Evolutionary conservation across 2,329 filamentous ascomycete species (phyloP).

Genomic region (Aspergillus melleus): DNA sequence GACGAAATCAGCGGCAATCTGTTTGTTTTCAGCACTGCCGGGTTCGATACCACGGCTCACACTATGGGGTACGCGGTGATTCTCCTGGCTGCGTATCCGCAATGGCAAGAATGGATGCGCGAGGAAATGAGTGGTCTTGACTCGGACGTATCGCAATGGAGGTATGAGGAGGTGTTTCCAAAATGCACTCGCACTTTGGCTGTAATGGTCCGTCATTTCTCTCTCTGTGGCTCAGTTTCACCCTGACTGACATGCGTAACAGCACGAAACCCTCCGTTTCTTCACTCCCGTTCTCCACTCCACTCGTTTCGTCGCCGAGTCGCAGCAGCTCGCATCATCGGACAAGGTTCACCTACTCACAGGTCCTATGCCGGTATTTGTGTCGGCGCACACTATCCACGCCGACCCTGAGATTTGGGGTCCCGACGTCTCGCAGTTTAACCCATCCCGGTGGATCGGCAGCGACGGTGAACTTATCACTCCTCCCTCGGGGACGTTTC

Average conservation of each 20-base stretch:
- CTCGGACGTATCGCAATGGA: constrained; percentile 25
- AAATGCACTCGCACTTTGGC: constrained; percentile 46
- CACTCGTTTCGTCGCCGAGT: constrained; percentile 29
- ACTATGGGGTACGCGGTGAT: constrained; percentile 52
- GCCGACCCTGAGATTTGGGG: constrained; percentile 3
- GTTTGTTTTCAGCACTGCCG: constrained; percentile 49
- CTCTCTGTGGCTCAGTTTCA: no score
- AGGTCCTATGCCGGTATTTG: constrained; percentile 33
- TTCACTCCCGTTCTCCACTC: constrained; percentile 43
- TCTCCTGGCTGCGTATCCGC: constrained; percentile 47
- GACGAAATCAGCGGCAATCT: constrained; percentile 48
- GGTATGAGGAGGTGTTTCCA: constrained; percentile 49
- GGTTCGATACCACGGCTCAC: constrained; percentile 53
- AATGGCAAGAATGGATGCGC: constrained; percentile 54
- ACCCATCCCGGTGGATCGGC: constrained; percentile 19
- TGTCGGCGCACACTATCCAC: constrained; percentile 6
- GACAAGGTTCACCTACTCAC: constrained; percentile 32
- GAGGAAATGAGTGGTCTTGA: constrained; percentile 49
- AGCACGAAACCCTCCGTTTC: constrained; percentile 46
- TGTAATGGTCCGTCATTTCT: constrained; percentile 43
- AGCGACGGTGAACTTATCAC: constrained; percentile 27
- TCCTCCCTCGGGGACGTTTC: constrained; percentile 43
- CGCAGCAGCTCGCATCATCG: constrained; percentile 32
- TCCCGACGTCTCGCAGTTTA: constrained; percentile 2
- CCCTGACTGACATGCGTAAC: background rate